Percentiles rank a stretch among this genome's conserved stretches.
These are phyloP conservation scores for Collybia sp. DNA, from an alignment of 768 basidiomycete genomes.

Conservation along the genomic window DNA sequence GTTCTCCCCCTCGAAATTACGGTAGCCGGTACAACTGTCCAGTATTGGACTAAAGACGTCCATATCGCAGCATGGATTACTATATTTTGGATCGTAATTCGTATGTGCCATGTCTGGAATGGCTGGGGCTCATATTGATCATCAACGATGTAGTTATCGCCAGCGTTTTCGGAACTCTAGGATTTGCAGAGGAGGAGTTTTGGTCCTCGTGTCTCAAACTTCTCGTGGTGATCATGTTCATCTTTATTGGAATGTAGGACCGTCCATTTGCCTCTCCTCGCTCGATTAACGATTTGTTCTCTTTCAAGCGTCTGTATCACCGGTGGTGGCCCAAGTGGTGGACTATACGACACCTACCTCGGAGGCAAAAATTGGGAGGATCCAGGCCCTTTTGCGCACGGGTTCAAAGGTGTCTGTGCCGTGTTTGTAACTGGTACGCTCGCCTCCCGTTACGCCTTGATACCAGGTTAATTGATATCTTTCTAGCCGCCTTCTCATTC, in stretches of 20 bases:
- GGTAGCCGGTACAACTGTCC: constrained; percentile 38
- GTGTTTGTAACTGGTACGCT: constrained; percentile 37
- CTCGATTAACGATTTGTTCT: not conserved
- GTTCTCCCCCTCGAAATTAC: constrained; percentile 41
- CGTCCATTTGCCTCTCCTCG: constrained; percentile 13
- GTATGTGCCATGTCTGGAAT: constrained; percentile 12
- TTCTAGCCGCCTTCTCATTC: constrained; percentile 35
- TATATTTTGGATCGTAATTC: constrained; percentile 36
- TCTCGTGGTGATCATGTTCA: constrained; percentile 39
- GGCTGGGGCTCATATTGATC: not conserved
- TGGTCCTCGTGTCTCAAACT: constrained; percentile 49
- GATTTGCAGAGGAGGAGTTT: constrained; percentile 44
- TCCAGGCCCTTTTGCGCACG: constrained; percentile 38
- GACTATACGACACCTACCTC: constrained; percentile 29
- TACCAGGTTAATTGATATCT: not conserved
- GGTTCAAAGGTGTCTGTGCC: constrained; percentile 40
- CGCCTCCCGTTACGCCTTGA: not conserved
- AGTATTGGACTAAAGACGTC: constrained; percentile 36
- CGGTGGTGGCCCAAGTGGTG: constrained; percentile 34
- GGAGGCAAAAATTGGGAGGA: constrained; percentile 33
- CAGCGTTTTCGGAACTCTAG: constrained; percentile 38
- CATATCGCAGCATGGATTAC: constrained; percentile 42
- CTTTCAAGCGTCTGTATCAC: constrained; percentile 30
- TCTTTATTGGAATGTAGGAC: constrained; percentile 43
- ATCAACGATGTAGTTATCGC: constrained; percentile 23